Base-by-base conservation (phyloP, 345 rosid species). In the Linum tenue region DNA sequence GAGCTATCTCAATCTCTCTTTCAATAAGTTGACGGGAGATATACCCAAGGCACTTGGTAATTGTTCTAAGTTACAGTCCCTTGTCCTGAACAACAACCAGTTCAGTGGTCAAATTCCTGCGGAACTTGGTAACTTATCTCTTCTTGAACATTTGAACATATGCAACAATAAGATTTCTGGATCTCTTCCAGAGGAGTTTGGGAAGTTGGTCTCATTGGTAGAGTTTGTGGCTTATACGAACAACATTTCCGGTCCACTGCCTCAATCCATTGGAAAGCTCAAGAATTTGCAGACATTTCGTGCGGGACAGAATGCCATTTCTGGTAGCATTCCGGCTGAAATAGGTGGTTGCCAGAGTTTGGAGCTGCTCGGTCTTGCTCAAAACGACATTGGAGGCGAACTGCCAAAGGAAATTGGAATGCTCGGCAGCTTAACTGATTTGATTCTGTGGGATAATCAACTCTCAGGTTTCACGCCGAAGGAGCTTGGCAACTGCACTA, bases 311-410 rank as follows among this genome's bases (percentile, higher is more conserved):
- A 90, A 90, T 48, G 67, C 59, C 4, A 76, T 90, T 53, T 85
- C 91, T 3, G 97, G 97, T 53, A 71, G 80, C 64, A 84, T 90
- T 65, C 97, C 95, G 2, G 64, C 80, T 1, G 90, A 84, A 66
- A 87, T 90, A 65, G 73, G 88, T 68, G 80, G 85, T 51, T 90
- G 97, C 63, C 79, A 69, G 71, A 84, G 85, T 73, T 69, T 90
- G 63, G 64, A 81, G 84, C 75, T 87, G 69, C 78, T 90, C 68
- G 97, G 97, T 59, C 76, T 87, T 73, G 89, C 97, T 36, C 95
- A 90, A 73, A 87, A 87, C 76, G 70, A 75, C 56, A 80, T 90
- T 7, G 88, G 83, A 70, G 97, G 91, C 63, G 63, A 76, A 67
- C 81, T 90, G 67, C 97, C 95, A 3, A 77, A 57, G 62, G 84